These are phyloP conservation scores for Alternaria sp. DNA, from an alignment of 2,329 filamentous ascomycete species.

Conservation along the genomic window DNA sequence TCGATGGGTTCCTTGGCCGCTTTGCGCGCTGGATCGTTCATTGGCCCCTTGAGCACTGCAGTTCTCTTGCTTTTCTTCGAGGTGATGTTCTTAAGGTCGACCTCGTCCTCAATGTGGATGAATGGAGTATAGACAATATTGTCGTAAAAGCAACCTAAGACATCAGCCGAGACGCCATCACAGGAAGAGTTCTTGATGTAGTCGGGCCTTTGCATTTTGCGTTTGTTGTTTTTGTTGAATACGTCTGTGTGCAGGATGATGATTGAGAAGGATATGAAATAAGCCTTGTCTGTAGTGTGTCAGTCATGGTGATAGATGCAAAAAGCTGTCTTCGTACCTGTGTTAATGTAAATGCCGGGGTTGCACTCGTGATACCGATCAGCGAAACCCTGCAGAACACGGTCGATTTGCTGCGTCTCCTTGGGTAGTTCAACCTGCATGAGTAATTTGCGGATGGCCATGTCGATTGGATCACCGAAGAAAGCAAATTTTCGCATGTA, in stretches of 20 bases:
- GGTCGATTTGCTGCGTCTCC: constrained; percentile 97
- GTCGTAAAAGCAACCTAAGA: constrained; percentile 96
- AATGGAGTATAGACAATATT: constrained; percentile 99
- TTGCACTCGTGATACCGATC: constrained; percentile 99
- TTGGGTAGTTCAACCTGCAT: constrained; percentile 97
- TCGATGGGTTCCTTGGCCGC: constrained; percentile 85
- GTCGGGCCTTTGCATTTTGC: constrained; percentile 96
- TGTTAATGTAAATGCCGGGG: constrained; percentile 87
- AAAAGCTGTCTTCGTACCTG: constrained; percentile 57
- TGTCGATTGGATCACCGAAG: constrained; percentile 97
- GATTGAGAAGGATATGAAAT: constrained; percentile 96
- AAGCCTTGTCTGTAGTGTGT: constrained; percentile 76
- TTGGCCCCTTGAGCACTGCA: constrained; percentile 62
- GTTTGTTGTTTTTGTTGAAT: constrained; percentile 99
- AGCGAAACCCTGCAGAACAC: constrained; percentile 91
- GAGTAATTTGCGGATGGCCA: constrained; percentile 92
- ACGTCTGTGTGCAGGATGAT: constrained; percentile 96
- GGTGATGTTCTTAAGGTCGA: constrained; percentile 77
- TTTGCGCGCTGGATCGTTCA: constrained; percentile 71
- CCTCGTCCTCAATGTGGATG: constrained; percentile 93
- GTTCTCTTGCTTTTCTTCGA: constrained; percentile 75
- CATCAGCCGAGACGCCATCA: constrained; percentile 91
- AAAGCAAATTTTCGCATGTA: constrained; percentile 96
- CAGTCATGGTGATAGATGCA: constrained; percentile 16
- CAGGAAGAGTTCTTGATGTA: constrained; percentile 95